Conservation (phyloP, 345 rosid genomes). For the Bretschneidera sinensis region DNA sequence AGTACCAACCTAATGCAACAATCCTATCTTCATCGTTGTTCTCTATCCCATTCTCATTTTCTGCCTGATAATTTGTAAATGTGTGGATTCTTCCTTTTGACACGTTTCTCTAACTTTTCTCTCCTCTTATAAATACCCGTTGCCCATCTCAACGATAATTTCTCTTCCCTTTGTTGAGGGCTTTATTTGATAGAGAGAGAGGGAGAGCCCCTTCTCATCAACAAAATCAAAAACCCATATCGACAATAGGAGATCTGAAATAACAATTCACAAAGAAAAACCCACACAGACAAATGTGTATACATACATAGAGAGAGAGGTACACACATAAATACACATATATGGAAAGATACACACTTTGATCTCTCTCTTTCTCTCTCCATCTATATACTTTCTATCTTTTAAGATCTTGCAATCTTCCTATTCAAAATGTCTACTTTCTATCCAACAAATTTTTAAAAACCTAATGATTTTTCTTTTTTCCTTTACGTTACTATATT, state of each 20-base stretch:
- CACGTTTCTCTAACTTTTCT: conserved; percentile 22
- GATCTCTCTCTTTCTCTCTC: neutral
- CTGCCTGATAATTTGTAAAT: no score
- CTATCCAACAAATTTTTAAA: neutral
- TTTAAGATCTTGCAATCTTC: conserved; percentile 16
- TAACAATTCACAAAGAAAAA: no score
- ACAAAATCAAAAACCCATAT: conserved; percentile 11
- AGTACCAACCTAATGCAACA: no score
- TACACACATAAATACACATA: conserved; percentile 10
- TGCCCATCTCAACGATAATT: conserved; percentile 4
- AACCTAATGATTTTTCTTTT: conserved; percentile 19
- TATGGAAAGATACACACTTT: conserved; percentile 11
- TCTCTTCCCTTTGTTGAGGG: conserved; percentile 22
- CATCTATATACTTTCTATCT: no score
- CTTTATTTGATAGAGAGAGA: conserved; percentile 17
- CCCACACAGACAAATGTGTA: conserved; percentile 22
- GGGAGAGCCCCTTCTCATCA: conserved; percentile 14
- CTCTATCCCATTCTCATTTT: no score
- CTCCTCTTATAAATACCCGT: conserved; percentile 22
- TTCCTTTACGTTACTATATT: conserved; percentile 6
- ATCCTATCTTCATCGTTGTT: no score
- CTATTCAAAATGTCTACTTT: conserved; percentile 23
- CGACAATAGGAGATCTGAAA: conserved; percentile 28
- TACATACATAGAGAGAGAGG: conserved; percentile 22
- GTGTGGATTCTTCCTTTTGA: conserved; percentile 21